Evolutionary conservation across 441 rosid genomes (phyloP).

Genomic region (Adansonia grandidieri): DNA sequence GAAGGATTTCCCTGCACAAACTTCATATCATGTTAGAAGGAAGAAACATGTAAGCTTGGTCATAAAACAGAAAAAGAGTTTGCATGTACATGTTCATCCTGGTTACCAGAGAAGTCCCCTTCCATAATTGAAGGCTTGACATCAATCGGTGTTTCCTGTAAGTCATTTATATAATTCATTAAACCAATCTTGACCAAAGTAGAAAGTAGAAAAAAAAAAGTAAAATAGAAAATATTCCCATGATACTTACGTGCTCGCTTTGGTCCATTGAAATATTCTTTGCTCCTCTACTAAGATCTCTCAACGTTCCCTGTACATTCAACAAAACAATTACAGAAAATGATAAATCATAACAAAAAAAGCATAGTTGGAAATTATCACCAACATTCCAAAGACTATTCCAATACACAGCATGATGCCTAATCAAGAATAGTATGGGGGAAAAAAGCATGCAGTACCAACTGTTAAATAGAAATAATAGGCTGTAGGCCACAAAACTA

Average conservation of each 20-base stretch:
- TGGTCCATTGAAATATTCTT: constrained; percentile 54
- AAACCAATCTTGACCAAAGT: constrained; percentile 21
- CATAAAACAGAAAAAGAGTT: constrained; percentile 25
- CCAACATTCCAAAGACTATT: background rate
- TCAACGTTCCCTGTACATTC: constrained; percentile 63
- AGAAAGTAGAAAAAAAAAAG: background rate
- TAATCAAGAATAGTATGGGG: background rate
- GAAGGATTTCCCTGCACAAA: constrained; percentile 56
- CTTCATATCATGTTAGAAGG: constrained; percentile 29
- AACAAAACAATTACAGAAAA: constrained; percentile 26
- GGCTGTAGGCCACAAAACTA: background rate
- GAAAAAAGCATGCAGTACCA: background rate
- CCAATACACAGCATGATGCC: background rate
- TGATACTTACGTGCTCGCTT: constrained; percentile 55
- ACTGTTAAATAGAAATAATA: background rate
- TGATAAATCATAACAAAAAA: background rate
- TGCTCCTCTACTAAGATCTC: constrained; percentile 76
- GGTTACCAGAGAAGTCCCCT: constrained; percentile 50
- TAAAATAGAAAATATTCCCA: constrained; percentile 11
- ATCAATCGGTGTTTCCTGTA: constrained; percentile 61
- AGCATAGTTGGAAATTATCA: background rate
- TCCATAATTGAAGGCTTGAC: constrained; percentile 58
- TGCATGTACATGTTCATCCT: constrained; percentile 50
- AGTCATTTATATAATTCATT: constrained; percentile 26
- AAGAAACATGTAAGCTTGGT: constrained; percentile 21